Percentiles rank a stretch among this genome's conserved stretches.
Evolutionary conservation across 495 filamentous ascomycete species (phyloP).

Genomic region (Neurospora sublineolata): DNA sequence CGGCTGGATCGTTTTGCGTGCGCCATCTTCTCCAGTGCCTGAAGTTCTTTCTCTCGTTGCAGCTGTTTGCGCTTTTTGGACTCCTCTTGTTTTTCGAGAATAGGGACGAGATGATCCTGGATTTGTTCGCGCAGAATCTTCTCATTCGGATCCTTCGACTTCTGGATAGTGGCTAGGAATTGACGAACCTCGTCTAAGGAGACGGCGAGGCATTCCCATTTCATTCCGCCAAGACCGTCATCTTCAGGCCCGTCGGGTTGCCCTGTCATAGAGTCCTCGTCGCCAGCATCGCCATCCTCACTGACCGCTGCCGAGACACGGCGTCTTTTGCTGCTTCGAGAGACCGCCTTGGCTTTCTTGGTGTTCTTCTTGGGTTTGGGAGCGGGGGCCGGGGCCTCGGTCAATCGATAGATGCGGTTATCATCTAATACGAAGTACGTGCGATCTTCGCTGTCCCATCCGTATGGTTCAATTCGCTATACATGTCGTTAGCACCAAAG

Average conservation of each 20-base stretch:
- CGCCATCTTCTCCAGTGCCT: conserved; percentile 73
- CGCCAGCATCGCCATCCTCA: conserved; percentile 43
- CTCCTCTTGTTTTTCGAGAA: conserved; percentile 74
- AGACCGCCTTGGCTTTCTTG: conserved; percentile 57
- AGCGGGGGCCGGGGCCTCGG: conserved; percentile 49
- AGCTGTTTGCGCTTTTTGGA: conserved; percentile 54
- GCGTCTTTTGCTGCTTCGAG: conserved; percentile 61
- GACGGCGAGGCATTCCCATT: conserved; percentile 86
- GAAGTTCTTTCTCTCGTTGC: conserved; percentile 66
- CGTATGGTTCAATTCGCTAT: conserved; percentile 83
- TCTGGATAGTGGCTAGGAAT: conserved; percentile 59
- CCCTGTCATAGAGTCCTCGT: conserved; percentile 24
- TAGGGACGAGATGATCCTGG: conserved; percentile 62
- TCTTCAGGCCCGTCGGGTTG: conserved; percentile 37
- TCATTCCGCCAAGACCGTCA: conserved; percentile 56
- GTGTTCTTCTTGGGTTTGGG: conserved; percentile 66
- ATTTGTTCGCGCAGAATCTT: conserved; percentile 60
- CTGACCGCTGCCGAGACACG: conserved; percentile 48
- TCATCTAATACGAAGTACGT: conserved; percentile 88
- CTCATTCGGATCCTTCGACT: conserved; percentile 70
- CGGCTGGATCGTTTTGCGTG: conserved; percentile 87
- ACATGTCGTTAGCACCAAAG: conserved; percentile 14
- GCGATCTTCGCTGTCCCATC: conserved; percentile 75
- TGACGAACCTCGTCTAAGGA: conserved; percentile 62
- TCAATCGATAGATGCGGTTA: conserved; percentile 79